These are phyloP conservation scores for Xerocomus spinulosus DNA, from an alignment of 768 basidiomycete species.

Conservation along the genomic window DNA sequence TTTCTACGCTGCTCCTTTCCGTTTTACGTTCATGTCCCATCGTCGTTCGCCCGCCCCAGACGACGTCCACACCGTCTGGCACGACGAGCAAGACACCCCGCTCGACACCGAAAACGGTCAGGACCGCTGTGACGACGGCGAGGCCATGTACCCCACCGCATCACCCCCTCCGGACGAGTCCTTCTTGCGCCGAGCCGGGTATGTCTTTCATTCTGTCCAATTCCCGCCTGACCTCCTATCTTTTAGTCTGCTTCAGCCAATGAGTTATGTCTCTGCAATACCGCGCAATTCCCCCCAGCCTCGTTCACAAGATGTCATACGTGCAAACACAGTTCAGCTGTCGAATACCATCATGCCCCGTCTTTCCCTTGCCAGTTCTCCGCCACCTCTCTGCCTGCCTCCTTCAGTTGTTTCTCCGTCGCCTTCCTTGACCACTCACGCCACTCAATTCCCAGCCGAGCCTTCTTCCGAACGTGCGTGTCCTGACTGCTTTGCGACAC, in stretches of 20 bases:
- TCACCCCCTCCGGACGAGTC: slow-evolving; percentile 35
- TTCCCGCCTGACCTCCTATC: not conserved
- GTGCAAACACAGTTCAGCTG: slow-evolving; percentile 61
- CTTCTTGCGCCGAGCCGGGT: slow-evolving; percentile 53
- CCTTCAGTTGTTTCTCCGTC: not conserved
- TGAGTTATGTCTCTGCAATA: slow-evolving; percentile 38
- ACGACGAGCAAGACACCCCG: not conserved
- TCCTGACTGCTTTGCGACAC: slow-evolving; percentile 3
- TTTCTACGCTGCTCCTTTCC: not conserved
- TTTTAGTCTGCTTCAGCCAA: slow-evolving; percentile 52
- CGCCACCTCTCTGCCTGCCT: not conserved
- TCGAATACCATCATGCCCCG: slow-evolving; percentile 43
- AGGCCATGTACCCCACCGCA: slow-evolving; percentile 9
- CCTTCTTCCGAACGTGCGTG: slow-evolving; percentile 26
- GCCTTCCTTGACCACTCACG: slow-evolving; percentile 9
- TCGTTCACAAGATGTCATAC: slow-evolving; percentile 62
- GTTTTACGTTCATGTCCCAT: slow-evolving; percentile 11
- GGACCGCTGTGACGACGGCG: slow-evolving; percentile 10
- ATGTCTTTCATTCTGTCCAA: slow-evolving; percentile 21
- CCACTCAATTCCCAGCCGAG: slow-evolving; percentile 15
- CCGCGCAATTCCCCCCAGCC: slow-evolving; percentile 23
- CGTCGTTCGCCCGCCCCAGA: not conserved
- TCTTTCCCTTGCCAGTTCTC: not conserved
- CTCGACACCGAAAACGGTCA: not conserved
- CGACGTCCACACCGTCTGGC: not conserved